A percentile compares a stretch with the other conserved stretches of the same genome.
Evolutionary conservation across 805 yeast genomes (phyloP).

Genomic region (Yarrowia phangngaensis): DNA sequence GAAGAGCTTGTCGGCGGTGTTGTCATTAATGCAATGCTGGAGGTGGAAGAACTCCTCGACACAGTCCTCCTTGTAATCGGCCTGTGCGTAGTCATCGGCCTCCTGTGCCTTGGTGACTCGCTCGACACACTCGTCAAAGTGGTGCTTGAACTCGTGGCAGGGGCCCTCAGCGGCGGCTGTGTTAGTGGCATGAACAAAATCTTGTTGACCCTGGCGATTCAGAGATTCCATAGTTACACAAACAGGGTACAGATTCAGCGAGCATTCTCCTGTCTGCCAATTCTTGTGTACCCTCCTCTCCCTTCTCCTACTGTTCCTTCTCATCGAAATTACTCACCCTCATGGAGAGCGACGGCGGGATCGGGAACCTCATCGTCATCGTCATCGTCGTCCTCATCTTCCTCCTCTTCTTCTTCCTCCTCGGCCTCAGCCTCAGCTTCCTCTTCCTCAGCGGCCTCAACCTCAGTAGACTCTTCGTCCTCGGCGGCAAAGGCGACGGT

Average conservation of each 20-base stretch:
- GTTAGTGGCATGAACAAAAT: no score
- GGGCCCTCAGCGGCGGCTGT: slow-evolving; percentile 63
- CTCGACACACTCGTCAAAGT: slow-evolving; percentile 90
- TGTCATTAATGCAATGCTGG: slow-evolving; percentile 86
- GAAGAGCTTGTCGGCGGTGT: slow-evolving; percentile 88
- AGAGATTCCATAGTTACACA: no score
- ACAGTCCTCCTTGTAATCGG: slow-evolving; percentile 90
- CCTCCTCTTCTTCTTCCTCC: slow-evolving; percentile 35
- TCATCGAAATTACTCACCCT: slow-evolving; percentile 14
- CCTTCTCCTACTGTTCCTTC: neutral
- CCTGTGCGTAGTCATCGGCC: slow-evolving; percentile 76
- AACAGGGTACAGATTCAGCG: no score
- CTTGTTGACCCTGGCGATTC: slow-evolving; percentile 11
- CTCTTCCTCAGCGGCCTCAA: slow-evolving; percentile 8
- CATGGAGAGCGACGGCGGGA: slow-evolving; percentile 26
- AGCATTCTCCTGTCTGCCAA: neutral
- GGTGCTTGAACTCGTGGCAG: slow-evolving; percentile 75
- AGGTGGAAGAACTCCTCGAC: slow-evolving; percentile 97
- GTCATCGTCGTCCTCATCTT: slow-evolving; percentile 41
- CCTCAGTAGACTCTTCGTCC: slow-evolving; percentile 34
- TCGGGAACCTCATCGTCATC: slow-evolving; percentile 56
- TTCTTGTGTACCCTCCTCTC: neutral
- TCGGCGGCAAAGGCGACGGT: slow-evolving; percentile 76
- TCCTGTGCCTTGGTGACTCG: slow-evolving; percentile 87
- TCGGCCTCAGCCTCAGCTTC: slow-evolving; percentile 38